These are phyloP conservation scores for Saturnispora sekii DNA, from an alignment of 805 yeast genomes.

Conservation along the genomic window DNA sequence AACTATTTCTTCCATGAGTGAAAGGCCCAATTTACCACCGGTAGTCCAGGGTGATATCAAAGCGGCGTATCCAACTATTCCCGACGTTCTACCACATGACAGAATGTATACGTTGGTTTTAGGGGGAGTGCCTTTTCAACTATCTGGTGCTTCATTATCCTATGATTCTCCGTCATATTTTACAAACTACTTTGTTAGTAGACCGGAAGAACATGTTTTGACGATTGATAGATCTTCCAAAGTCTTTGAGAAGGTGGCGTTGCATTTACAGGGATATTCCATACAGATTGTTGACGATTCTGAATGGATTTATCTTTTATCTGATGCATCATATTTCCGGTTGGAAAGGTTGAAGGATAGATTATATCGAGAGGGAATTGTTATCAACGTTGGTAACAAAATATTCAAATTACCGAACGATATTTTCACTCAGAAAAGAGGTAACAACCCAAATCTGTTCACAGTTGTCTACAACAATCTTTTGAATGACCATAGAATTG, in stretches of 20 bases:
- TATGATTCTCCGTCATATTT: conserved; percentile 87
- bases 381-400: conserved; percentile 48
- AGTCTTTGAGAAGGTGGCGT: conserved; percentile 55
- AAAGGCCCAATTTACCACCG: background rate
- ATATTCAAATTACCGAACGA: conserved; percentile 51
- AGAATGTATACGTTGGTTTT: conserved; percentile 61
- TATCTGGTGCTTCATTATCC: conserved; percentile 77
- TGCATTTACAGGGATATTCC: conserved; percentile 76
- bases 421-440: conserved; percentile 40
- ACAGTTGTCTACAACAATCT: conserved; percentile 48
- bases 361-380: conserved; percentile 44
- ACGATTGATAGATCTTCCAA: conserved; percentile 67
- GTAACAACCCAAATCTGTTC: conserved; percentile 74
- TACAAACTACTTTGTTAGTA: conserved; percentile 52
- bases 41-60: background rate
- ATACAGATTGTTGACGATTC: conserved; percentile 49
- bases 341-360: conserved; percentile 44
- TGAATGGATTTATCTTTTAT: conserved; percentile 50
- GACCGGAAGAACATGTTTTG: conserved; percentile 29
- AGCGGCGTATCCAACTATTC: conserved; percentile 25
- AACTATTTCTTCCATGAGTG: too few relatives aligned
- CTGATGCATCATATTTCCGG: conserved; percentile 67
- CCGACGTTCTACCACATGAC: conserved; percentile 54
- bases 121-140: conserved; percentile 50
- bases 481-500: conserved; percentile 37